phyloP scores from a whole-genome alignment of 2,329 filamentous ascomycete species.

The Bipolaris sorokiniana region DNA sequence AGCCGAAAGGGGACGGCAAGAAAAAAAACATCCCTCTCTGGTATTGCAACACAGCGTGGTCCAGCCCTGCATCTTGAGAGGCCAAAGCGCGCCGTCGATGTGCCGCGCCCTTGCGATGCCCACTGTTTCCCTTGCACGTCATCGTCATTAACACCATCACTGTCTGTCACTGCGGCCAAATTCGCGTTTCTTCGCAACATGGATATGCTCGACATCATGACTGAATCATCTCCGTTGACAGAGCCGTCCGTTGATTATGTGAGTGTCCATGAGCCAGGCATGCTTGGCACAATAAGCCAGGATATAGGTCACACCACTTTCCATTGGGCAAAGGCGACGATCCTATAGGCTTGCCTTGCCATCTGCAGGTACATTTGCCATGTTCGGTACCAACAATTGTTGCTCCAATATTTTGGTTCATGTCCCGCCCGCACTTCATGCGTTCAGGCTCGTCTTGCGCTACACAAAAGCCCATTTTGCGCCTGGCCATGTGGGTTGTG shows the following conservation, averaged over 20 bases:
- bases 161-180: neutral
- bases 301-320: slow-evolving; percentile 3
- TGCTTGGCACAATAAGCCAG: slow-evolving; percentile 3
- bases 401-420: neutral
- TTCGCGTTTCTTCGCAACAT: neutral
- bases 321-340: neutral
- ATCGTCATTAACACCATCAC: neutral
- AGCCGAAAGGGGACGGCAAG: slow-evolving; percentile 1
- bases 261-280: neutral
- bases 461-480: neutral
- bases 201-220: slow-evolving; percentile 7
- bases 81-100: slow-evolving; percentile 8
- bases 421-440: neutral
- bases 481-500: neutral
- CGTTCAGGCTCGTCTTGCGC: neutral
- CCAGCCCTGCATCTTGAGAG: neutral
- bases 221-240: slow-evolving; percentile 1
- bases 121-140: slow-evolving; percentile 9
- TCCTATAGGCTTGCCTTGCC: slow-evolving; percentile 3
- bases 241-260: neutral
- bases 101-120: slow-evolving; percentile 12
- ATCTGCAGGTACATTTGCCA: neutral
- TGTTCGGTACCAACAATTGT: neutral
- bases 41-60: slow-evolving; percentile 1
- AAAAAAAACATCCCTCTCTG: neutral